phyloP scores from a whole-genome alignment of 805 yeast species.

The Saturnispora gosingensis region DNA sequence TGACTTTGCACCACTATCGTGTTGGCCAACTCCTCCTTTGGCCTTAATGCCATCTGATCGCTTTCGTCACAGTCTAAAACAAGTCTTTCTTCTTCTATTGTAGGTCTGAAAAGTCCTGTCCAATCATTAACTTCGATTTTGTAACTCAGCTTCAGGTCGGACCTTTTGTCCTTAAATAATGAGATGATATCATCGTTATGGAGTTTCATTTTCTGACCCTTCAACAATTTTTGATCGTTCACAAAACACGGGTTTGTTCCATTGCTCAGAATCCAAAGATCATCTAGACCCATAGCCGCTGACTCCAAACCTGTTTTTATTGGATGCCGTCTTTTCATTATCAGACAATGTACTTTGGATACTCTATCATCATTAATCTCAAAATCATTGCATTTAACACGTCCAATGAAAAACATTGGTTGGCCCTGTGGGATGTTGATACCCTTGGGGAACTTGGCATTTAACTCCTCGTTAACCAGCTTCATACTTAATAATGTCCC shows the following conservation, averaged over 20 bases:
- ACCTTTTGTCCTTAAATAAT: slow-evolving; percentile 52
- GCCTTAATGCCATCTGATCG: slow-evolving; percentile 6
- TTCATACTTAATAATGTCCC: slow-evolving; percentile 57
- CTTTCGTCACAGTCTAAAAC: slow-evolving; percentile 3
- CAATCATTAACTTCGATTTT: slow-evolving; percentile 44
- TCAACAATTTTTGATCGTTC: slow-evolving; percentile 49
- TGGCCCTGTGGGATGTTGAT: slow-evolving; percentile 59
- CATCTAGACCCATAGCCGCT: slow-evolving; percentile 64
- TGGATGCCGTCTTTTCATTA: slow-evolving; percentile 55
- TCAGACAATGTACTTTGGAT: slow-evolving; percentile 75
- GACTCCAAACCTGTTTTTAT: slow-evolving; percentile 30
- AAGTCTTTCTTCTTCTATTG: neutral
- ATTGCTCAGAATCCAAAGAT: slow-evolving; percentile 70
- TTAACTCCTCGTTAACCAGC: slow-evolving; percentile 26
- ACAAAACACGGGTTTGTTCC: slow-evolving; percentile 76
- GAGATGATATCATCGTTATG: slow-evolving; percentile 58
- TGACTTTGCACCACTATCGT: neutral
- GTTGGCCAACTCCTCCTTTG: slow-evolving; percentile 5
- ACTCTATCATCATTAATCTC: slow-evolving; percentile 63
- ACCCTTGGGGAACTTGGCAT: slow-evolving; percentile 23
- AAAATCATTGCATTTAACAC: slow-evolving; percentile 54
- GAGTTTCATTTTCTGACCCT: slow-evolving; percentile 52
- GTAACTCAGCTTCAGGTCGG: slow-evolving; percentile 46
- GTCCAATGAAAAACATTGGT: slow-evolving; percentile 63
- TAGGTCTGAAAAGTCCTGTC: slow-evolving; percentile 40